Evolutionary conservation across 2,329 filamentous ascomycete genomes (phyloP).

Genomic region (Colletotrichum brevisporum): DNA sequence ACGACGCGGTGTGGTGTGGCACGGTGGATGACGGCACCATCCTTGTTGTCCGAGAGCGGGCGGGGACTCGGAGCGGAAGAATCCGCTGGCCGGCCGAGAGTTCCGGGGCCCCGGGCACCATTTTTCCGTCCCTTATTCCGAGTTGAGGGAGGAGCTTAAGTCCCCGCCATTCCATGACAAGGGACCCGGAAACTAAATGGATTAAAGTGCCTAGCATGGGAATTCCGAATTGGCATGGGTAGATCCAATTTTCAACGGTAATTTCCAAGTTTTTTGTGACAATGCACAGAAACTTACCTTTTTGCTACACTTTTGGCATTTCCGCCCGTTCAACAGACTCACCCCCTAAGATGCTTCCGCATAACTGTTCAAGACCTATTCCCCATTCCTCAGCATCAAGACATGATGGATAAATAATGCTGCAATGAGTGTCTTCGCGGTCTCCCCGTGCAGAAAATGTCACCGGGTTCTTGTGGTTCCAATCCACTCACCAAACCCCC

Average conservation of each 20-base stretch:
- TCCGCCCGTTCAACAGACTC: too few species aligned
- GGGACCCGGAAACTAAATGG: too few species aligned
- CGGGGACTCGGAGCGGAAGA: slow-evolving; percentile 26
- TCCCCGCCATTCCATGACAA: not conserved
- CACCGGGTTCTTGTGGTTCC: not conserved
- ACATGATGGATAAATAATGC: not conserved
- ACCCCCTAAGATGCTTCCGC: too few species aligned
- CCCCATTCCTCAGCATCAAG: too few species aligned
- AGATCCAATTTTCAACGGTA: too few species aligned
- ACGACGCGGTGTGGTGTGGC: not conserved
- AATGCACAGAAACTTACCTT: too few species aligned
- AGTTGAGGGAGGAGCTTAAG: not conserved
- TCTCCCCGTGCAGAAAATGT: not conserved
- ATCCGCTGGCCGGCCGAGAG: not conserved
- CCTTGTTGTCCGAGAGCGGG: not conserved
- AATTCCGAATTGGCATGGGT: too few species aligned
- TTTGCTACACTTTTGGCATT: too few species aligned
- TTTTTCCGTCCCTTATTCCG: not conserved
- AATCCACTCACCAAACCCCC: not conserved
- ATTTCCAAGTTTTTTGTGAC: too few species aligned
- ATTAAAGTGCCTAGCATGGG: too few species aligned
- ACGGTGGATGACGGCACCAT: slow-evolving; percentile 32
- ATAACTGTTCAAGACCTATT: too few species aligned
- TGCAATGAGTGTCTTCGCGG: not conserved
- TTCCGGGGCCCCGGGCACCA: not conserved